These are phyloP conservation scores for Leccinum subgranulosum DNA, from an alignment of 768 basidiomycete species.

Conservation along the genomic window DNA sequence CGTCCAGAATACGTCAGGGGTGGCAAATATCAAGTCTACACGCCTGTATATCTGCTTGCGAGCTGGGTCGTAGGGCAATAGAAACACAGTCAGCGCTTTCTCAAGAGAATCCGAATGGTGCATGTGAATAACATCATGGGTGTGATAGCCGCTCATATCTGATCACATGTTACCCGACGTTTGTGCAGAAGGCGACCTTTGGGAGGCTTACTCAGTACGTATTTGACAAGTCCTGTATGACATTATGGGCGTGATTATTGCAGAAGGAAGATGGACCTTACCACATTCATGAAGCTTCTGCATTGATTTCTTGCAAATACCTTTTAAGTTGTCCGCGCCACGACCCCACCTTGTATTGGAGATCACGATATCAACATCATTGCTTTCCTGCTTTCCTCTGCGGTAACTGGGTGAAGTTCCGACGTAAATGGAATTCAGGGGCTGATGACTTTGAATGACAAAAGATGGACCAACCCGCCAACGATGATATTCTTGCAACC, in stretches of 20 bases:
- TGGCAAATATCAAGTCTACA: slow-evolving; percentile 81
- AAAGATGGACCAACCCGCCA: slow-evolving; percentile 60
- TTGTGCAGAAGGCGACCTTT: neutral
- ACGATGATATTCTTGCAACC: slow-evolving; percentile 75
- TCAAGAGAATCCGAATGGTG: slow-evolving; percentile 80
- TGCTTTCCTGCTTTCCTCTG: slow-evolving; percentile 75
- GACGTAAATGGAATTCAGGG: neutral
- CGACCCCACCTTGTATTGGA: slow-evolving; percentile 55
- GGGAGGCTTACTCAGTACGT: slow-evolving; percentile 69
- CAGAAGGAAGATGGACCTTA: slow-evolving; percentile 27
- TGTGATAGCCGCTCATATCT: slow-evolving; percentile 64
- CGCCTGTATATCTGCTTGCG: slow-evolving; percentile 54
- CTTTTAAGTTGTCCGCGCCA: slow-evolving; percentile 50
- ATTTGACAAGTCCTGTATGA: slow-evolving; percentile 63
- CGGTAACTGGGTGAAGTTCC: slow-evolving; percentile 56
- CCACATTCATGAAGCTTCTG: slow-evolving; percentile 54
- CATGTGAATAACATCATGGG: slow-evolving; percentile 49
- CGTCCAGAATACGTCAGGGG: slow-evolving; percentile 78
- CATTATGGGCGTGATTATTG: neutral
- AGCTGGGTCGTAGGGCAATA: slow-evolving; percentile 44
- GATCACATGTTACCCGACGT: slow-evolving; percentile 10
- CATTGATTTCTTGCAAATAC: slow-evolving; percentile 60
- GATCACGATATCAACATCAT: slow-evolving; percentile 89
- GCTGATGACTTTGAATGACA: neutral
- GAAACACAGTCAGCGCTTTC: slow-evolving; percentile 80